These are phyloP conservation scores for Micromonas pusilla DNA, from an alignment of 139 green algal genomes.

Conservation along the genomic window DNA sequence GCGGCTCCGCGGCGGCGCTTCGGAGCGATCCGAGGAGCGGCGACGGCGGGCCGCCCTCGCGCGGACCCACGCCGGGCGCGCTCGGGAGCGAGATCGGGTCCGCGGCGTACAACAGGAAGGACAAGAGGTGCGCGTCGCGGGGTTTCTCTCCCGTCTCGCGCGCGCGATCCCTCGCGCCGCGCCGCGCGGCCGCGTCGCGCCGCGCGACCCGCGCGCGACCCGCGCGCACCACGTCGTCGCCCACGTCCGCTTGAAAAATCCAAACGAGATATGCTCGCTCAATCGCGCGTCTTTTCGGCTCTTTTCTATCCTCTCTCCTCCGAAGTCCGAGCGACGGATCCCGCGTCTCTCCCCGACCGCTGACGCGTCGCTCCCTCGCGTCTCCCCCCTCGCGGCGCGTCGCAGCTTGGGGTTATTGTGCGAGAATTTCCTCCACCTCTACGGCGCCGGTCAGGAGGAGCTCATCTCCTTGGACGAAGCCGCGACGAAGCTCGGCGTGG, in stretches of 20 bases:
- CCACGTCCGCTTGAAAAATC: too few species aligned
- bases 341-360: too few species aligned
- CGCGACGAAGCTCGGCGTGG: slow-evolving; percentile 47
- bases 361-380: not conserved
- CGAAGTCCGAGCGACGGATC: too few species aligned
- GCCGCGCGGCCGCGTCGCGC: too few species aligned
- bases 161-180: too few species aligned
- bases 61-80: not conserved
- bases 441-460: slow-evolving; percentile 27
- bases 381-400: too few species aligned
- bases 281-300: too few species aligned
- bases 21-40: not conserved
- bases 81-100: not conserved
- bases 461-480: slow-evolving; percentile 46
- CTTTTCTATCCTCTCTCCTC: too few species aligned
- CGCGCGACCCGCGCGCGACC: too few species aligned
- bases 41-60: not conserved
- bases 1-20: not conserved
- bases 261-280: too few species aligned
- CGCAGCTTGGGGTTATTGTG: slow-evolving; percentile 35
- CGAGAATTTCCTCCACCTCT: slow-evolving; percentile 46
- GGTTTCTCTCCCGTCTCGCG: too few species aligned
- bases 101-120: slow-evolving; percentile 44
- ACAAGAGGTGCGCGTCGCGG: slow-evolving; percentile 36
- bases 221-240: too few species aligned